Conservation (phyloP, 2,329 filamentous ascomycete species). For the Sordariomycetes sp. region DNA sequence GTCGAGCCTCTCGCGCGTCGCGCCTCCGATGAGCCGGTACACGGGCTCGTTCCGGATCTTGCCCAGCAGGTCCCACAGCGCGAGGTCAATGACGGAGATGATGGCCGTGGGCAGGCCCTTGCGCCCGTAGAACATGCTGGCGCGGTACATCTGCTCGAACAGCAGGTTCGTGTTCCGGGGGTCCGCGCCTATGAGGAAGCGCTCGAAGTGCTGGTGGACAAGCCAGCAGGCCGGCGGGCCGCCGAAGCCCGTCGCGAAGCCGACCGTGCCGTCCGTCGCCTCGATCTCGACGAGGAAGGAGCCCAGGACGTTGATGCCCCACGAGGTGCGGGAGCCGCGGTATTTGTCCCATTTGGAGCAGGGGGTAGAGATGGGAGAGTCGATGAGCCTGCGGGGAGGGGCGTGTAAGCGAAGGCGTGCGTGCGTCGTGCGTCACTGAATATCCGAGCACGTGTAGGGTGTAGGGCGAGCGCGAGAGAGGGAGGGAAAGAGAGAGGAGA, state of each 20-base stretch:
- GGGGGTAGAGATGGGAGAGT: conserved; percentile 83
- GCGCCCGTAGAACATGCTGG: conserved; percentile 90
- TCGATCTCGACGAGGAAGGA: conserved; percentile 88
- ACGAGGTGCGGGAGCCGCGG: conserved; percentile 74
- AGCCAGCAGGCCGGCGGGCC: conserved; percentile 91
- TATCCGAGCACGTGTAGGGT: no score
- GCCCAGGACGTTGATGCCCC: conserved; percentile 90
- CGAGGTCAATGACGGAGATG: conserved; percentile 89
- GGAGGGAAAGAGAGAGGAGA: neutral
- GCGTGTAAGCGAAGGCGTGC: neutral
- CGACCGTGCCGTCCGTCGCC: conserved; percentile 79
- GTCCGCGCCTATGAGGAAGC: conserved; percentile 81
- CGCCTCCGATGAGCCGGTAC: conserved; percentile 85
- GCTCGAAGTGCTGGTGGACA: conserved; percentile 82
- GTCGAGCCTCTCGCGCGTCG: conserved; percentile 68
- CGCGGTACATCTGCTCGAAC: conserved; percentile 94
- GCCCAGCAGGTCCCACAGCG: conserved; percentile 82
- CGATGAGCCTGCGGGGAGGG: conserved; percentile 62
- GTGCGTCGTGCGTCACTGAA: no score
- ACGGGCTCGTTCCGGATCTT: conserved; percentile 89
- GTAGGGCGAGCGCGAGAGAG: neutral
- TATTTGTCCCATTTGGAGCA: conserved; percentile 86
- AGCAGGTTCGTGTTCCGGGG: conserved; percentile 83
- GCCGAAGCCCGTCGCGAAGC: conserved; percentile 88
- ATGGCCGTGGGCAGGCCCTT: conserved; percentile 84